These are phyloP conservation scores for Aphanoascus verrucosus DNA, from an alignment of 2,329 filamentous ascomycete genomes.

Conservation along the genomic window DNA sequence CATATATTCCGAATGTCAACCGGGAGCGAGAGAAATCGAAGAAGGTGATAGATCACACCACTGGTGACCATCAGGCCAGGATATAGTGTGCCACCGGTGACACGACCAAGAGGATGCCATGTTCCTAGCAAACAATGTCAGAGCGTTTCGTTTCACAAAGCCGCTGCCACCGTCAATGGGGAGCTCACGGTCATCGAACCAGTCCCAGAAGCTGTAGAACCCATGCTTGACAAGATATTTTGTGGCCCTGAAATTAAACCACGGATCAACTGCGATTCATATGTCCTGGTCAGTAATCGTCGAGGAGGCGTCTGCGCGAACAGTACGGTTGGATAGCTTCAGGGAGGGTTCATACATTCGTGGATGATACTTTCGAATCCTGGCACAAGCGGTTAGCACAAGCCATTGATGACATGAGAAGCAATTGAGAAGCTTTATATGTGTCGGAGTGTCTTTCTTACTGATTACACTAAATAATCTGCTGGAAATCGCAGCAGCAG, in stretches of 20 bases:
- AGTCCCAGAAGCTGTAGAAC: slow-evolving; percentile 99
- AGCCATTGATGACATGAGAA: background rate
- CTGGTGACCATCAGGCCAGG: slow-evolving; percentile 98
- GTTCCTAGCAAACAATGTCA: slow-evolving; percentile 47
- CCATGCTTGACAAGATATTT: slow-evolving; percentile 96
- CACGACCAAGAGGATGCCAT: slow-evolving; percentile 97
- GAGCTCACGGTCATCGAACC: slow-evolving; percentile 86
- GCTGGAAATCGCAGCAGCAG: slow-evolving; percentile 80
- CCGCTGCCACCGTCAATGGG: background rate
- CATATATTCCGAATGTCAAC: slow-evolving; percentile 99
- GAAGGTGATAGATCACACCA: slow-evolving; percentile 87
- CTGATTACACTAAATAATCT: slow-evolving; percentile 97
- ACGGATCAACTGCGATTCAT: slow-evolving; percentile 69
- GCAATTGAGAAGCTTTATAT: background rate
- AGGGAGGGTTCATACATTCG: slow-evolving; percentile 63
- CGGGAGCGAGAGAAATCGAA: slow-evolving; percentile 77
- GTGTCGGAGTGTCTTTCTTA: slow-evolving; percentile 40
- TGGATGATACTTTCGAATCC: slow-evolving; percentile 99
- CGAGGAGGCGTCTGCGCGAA: background rate
- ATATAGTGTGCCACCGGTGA: slow-evolving; percentile 97
- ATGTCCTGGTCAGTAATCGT: background rate
- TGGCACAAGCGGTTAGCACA: slow-evolving; percentile 27
- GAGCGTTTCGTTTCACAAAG: background rate
- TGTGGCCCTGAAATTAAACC: slow-evolving; percentile 98
- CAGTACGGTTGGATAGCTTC: slow-evolving; percentile 6